Base-by-base conservation (phyloP, 331 rosid genomes). In the Prunus yedoensis region DNA sequence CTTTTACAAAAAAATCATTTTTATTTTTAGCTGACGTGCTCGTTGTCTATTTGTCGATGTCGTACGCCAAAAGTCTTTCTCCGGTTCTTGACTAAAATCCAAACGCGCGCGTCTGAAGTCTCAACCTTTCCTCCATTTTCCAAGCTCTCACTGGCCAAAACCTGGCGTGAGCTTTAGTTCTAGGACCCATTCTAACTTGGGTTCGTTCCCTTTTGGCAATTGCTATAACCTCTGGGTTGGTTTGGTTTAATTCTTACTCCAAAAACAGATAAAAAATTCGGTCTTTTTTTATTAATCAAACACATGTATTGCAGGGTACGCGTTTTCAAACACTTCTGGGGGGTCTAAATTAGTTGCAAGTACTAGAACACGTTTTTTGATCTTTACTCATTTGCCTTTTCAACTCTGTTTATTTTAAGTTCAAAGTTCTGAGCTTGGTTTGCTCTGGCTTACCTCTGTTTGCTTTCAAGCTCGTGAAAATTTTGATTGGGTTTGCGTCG, bases 271-370 rank as follows among this genome's bases (percentile, higher is more conserved):
- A n/a, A 20, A n/a, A 56, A 15, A 56, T 20, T 8, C 2, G 4
- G n/a, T 52, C 5, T 27, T 17, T 52, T 52, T 9, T n/a, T 7
- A 18, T 21, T 11, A n/a, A 21, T 41, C 47, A n/a, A 38, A 20
- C 46, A 23, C 30, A 45, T 8, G 20, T 18, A 5, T 72, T 60
- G 21, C 69, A 73, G 78, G 49, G 73, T 8, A 85, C 83, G 88
- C 83, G 88, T 75, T 81, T 81, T 78, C 74, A 68, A 75, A 78
- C 61, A 38, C 18, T 9, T 14, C 2, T 7, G 4, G 2, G 17
- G 66, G 45, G 79, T 77, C 82, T 62, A 35, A 27, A 69, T 57
- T 58, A 69, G 79, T 50, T 41, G 47, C 79, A 25, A 60, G 66
- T 25, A 49, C 38, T 2, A 46, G 68, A 49, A 75, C 82, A 49